Evolutionary conservation across 2,329 filamentous ascomycete genomes (phyloP).

Genomic region (Endothia cerciana): DNA sequence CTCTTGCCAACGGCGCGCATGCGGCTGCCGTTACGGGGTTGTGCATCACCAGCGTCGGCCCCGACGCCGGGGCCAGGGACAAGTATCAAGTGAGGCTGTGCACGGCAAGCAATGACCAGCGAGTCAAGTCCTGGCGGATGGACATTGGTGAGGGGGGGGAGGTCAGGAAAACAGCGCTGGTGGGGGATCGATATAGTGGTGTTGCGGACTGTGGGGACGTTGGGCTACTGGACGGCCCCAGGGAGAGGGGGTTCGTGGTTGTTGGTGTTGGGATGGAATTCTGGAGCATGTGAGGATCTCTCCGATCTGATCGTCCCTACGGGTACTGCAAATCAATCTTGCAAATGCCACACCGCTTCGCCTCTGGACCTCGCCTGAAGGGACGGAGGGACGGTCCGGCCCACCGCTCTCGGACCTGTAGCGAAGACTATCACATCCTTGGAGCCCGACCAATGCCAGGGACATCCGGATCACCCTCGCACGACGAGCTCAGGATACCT

Average conservation of each 20-base stretch:
- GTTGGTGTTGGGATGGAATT: conserved; percentile 53
- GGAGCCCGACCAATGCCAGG: too few relatives aligned
- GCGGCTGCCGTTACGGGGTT: conserved; percentile 71
- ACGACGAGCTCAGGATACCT: not conserved
- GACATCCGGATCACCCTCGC: too few relatives aligned
- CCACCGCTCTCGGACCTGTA: too few relatives aligned
- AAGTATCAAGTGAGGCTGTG: conserved; percentile 37
- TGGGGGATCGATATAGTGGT: conserved; percentile 59
- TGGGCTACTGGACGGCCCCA: conserved; percentile 40
- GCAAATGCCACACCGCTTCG: not conserved
- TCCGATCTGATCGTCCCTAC: too few relatives aligned
- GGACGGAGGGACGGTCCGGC: too few relatives aligned
- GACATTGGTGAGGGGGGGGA: conserved; percentile 9
- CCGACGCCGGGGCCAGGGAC: conserved; percentile 30
- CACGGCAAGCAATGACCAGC: conserved; percentile 64
- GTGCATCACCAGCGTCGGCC: conserved; percentile 39
- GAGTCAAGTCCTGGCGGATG: conserved; percentile 58
- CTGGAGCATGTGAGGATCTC: conserved; percentile 38
- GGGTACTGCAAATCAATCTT: not conserved
- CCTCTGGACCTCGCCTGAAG: too few relatives aligned
- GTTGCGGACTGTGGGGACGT: conserved; percentile 63
- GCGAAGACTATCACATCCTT: too few relatives aligned
- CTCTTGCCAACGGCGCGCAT: conserved; percentile 61
- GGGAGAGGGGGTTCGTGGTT: conserved; percentile 40
- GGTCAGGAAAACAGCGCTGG: conserved; percentile 41